phyloP scores from a whole-genome alignment of 352 stramenopile species.

The Phytophthora crassamura region DNA sequence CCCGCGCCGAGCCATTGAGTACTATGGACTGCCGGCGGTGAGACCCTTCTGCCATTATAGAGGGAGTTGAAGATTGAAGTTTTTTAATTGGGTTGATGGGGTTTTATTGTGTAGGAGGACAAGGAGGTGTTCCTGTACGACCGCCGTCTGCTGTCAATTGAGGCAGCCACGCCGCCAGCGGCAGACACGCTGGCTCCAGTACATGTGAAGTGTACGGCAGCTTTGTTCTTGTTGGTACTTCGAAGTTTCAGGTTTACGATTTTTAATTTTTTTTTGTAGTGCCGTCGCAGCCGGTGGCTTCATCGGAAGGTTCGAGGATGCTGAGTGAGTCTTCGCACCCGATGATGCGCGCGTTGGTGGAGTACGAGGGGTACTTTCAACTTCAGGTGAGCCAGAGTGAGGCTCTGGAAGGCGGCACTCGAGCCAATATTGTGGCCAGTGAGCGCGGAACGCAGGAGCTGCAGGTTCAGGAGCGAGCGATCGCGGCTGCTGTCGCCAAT shows the following conservation, averaged over 20 bases:
- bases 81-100: background rate
- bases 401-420: conserved; percentile 57
- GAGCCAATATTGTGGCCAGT: conserved; percentile 63
- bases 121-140: conserved; percentile 89
- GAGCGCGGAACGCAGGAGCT: conserved; percentile 62
- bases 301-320: conserved; percentile 71
- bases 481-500: conserved; percentile 78
- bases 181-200: conserved; percentile 49
- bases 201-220: conserved; percentile 45
- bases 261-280: conserved; percentile 42
- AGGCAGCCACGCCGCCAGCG: conserved; percentile 44
- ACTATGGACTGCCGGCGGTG: conserved; percentile 71
- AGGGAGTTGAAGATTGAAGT: background rate
- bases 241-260: background rate
- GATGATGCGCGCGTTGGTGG: conserved; percentile 75
- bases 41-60: conserved; percentile 4
- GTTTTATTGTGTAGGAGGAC: conserved; percentile 37
- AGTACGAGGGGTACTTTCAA: conserved; percentile 88
- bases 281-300: conserved; percentile 54
- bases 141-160: conserved; percentile 77
- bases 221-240: conserved; percentile 6
- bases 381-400: conserved; percentile 76
- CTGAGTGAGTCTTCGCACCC: conserved; percentile 83
- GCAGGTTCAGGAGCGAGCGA: conserved; percentile 73
- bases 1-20: conserved; percentile 66